Evolutionary conservation across 768 basidiomycete species (phyloP), one percentile per base, ranked within the genome.

Genomic region (Rhizopogon roseolus): DNA sequence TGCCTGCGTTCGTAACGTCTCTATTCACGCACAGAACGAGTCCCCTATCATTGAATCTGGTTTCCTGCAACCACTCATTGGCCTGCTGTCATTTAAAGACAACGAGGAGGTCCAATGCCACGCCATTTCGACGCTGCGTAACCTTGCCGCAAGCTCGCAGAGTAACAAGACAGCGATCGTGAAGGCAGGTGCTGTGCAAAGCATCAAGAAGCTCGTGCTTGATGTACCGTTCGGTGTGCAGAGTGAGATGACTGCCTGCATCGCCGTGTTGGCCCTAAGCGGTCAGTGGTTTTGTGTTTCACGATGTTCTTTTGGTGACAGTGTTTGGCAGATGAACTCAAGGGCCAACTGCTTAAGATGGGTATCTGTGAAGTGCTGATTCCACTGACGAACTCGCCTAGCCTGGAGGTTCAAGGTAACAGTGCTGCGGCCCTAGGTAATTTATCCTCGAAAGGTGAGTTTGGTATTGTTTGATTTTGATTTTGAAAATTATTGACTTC

Each of bases 91-190:
- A 1, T 98, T 98, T 76, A 98, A 98, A 70, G 97, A 99, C 70
- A 98, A 98, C 64, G 97, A 99, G 74, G 97, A 99, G 71, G 94
- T 99, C 22, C 97, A 99, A 67, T 98, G 97, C 65, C 97, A 99
- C 63, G 97, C 97, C 17, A 99, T 99, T 60, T 96, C 93, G 11
- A 99, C 97, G 0, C 76, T 99, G 42, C 83, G 97, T 14, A 99
- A 99, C 66, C 80, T 99, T 14, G 97, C 97, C 1, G 97, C 97
- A 4, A 93, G 90, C 64, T 92, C 89, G 34, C 96, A 98, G 77
- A 93, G 94, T 79, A 99, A 98, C 76, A 99, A 98, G 76, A 82
- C 90, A 38, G 93, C 95, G 7, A 98, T 99, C 53, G 95, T 99
- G 50, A 90, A 97, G 68, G 96, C 97, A 5, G 97, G 97, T 4